Evolutionary conservation across 345 rosid genomes (phyloP).

Genomic region (Boechera stricta): DNA sequence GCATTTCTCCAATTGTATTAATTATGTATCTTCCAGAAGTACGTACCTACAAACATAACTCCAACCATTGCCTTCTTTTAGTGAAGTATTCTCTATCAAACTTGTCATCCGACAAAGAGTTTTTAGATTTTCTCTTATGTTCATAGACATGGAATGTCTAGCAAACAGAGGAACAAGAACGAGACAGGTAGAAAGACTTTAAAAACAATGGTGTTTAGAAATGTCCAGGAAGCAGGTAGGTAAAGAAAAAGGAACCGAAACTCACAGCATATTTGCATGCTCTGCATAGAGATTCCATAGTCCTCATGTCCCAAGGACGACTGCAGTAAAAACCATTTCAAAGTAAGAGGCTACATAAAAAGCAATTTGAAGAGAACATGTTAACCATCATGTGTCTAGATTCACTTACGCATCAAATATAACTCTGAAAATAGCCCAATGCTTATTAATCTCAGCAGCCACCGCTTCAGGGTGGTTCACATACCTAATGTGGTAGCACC

Average conservation of each 20-base stretch:
- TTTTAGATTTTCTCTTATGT: slow-evolving; percentile 19
- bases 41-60: slow-evolving; percentile 68
- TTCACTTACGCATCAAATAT: slow-evolving; percentile 86
- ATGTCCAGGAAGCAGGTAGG: background rate
- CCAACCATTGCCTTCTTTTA: slow-evolving; percentile 28
- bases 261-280: slow-evolving; percentile 99
- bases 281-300: slow-evolving; percentile 99
- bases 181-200: background rate
- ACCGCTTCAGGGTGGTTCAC: slow-evolving; percentile 97
- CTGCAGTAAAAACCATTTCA: slow-evolving; percentile 54
- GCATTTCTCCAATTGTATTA: slow-evolving; percentile 89
- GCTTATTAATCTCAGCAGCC: slow-evolving; percentile 88
- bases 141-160: slow-evolving; percentile 9
- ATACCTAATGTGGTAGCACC: slow-evolving; percentile 59
- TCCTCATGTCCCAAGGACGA: slow-evolving; percentile 99
- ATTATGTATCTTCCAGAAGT: slow-evolving; percentile 96
- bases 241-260: slow-evolving; percentile 21
- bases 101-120: background rate
- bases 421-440: slow-evolving; percentile 91
- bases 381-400: slow-evolving; percentile 15
- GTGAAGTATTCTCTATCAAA: slow-evolving; percentile 10
- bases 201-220: slow-evolving; percentile 15
- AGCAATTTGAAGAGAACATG: slow-evolving; percentile 27
- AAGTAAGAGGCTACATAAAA: slow-evolving; percentile 32
- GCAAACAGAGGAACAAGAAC: slow-evolving; percentile 20